Evolutionary conservation across 129 eudicot genomes (phyloP).

Genomic region (Rutidosis leptorrhynchoides): DNA sequence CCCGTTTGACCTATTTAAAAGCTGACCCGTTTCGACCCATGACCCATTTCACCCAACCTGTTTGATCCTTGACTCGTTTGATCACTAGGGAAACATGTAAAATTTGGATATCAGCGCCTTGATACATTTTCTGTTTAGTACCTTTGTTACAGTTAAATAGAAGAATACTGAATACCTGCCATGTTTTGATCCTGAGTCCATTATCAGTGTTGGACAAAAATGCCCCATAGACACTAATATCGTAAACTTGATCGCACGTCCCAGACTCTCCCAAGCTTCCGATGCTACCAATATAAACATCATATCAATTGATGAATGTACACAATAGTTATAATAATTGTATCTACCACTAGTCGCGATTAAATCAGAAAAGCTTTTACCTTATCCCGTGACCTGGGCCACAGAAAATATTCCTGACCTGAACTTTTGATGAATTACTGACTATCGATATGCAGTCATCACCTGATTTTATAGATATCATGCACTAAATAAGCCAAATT

Average conservation of each 20-base stretch:
- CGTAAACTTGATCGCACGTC: constrained; percentile 48
- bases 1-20: too few relatives aligned
- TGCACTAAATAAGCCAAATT: constrained; percentile 2
- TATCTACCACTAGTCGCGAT: background rate
- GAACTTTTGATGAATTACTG: constrained; percentile 61
- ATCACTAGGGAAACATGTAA: background rate
- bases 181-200: constrained; percentile 84
- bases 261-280: constrained; percentile 78
- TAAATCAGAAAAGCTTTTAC: constrained; percentile 29
- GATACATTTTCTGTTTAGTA: background rate
- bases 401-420: constrained; percentile 50
- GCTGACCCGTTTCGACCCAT: too few relatives aligned
- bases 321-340: constrained; percentile 5
- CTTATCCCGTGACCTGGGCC: constrained; percentile 96
- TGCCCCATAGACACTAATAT: constrained; percentile 60
- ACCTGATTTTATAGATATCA: constrained; percentile 37
- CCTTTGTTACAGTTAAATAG: background rate
- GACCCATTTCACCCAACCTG: too few relatives aligned
- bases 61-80: too few relatives aligned
- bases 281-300: constrained; percentile 37
- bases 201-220: constrained; percentile 63
- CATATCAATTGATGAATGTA: background rate
- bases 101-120: background rate
- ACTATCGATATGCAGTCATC: constrained; percentile 90
- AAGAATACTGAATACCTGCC: constrained; percentile 76